Conservation (phyloP, 1,284 basidiomycete species). For the Thelephora terrestris region DNA sequence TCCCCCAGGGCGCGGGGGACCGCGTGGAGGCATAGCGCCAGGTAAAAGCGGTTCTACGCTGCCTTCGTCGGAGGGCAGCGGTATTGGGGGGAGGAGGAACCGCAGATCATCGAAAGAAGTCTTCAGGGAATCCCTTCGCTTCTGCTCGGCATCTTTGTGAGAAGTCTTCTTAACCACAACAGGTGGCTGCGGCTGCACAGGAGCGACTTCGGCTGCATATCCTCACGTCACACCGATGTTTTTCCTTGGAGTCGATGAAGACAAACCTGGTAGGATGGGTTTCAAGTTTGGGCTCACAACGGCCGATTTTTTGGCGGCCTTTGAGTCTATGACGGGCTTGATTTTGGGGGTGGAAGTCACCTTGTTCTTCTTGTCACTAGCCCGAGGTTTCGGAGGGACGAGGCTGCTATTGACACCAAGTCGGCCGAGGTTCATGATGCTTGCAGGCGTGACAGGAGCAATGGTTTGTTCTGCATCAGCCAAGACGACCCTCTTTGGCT, state of each 20-base stretch:
- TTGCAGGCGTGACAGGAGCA: constrained; percentile 77
- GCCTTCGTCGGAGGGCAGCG: constrained; percentile 62
- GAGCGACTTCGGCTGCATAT: not conserved
- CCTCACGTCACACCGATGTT: too few relatives aligned
- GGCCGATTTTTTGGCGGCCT: constrained; percentile 14
- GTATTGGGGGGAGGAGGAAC: constrained; percentile 78
- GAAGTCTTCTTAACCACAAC: constrained; percentile 68
- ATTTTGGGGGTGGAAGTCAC: constrained; percentile 9
- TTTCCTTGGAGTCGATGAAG: not conserved
- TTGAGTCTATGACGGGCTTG: constrained; percentile 19
- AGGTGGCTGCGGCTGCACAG: constrained; percentile 15
- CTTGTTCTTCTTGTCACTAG: constrained; percentile 9
- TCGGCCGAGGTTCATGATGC: constrained; percentile 75
- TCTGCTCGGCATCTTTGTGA: constrained; percentile 97
- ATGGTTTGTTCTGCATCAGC: constrained; percentile 23
- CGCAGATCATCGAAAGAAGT: constrained; percentile 94
- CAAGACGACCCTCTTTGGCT: not conserved
- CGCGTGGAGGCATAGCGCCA: constrained; percentile 76
- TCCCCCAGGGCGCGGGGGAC: constrained; percentile 75
- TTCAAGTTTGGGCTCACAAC: constrained; percentile 45
- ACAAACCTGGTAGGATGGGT: constrained; percentile 57
- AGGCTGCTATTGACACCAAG: constrained; percentile 41
- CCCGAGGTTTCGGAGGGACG: constrained; percentile 23
- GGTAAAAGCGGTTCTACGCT: constrained; percentile 61
- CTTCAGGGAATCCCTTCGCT: constrained; percentile 92